Conservation (phyloP, 23 red algal species). For the Gracilariopsis chorda region DNA sequence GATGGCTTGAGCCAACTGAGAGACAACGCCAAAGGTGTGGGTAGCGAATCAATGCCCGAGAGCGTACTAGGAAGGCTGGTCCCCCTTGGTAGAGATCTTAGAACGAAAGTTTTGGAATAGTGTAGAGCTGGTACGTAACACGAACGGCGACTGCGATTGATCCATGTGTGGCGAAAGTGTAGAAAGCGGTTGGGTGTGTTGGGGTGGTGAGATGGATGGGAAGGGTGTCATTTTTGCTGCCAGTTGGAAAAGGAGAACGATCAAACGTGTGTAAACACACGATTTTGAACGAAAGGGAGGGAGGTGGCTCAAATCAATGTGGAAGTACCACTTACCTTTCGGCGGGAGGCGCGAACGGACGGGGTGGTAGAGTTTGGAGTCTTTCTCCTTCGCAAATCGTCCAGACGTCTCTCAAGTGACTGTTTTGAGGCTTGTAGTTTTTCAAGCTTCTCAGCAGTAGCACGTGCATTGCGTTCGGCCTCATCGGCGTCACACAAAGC, state of each 20-base stretch:
- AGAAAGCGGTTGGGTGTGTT: too few species aligned
- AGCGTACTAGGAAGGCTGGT: neutral
- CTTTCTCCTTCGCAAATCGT: slow-evolving; percentile 33
- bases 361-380: neutral
- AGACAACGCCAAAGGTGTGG: neutral
- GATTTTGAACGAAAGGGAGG: neutral
- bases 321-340: slow-evolving; percentile 62
- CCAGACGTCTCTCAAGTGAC: slow-evolving; percentile 31
- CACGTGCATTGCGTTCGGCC: slow-evolving; percentile 44
- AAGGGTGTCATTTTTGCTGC: neutral
- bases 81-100: neutral
- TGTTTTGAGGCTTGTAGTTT: slow-evolving; percentile 36
- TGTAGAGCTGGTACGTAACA: neutral
- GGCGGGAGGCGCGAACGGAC: slow-evolving; percentile 14
- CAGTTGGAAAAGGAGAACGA: neutral
- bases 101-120: neutral
- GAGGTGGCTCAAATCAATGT: slow-evolving; percentile 61
- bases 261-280: neutral
- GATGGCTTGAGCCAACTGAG: neutral
- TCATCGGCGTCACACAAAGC: slow-evolving; percentile 48
- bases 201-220: too few species aligned
- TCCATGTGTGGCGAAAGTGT: too few species aligned
- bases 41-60: neutral
- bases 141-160: neutral
- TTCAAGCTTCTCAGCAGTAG: slow-evolving; percentile 33